Evolutionary conservation across 1,139 yeast species (phyloP).

Genomic region (Zygoascus meyerae): DNA sequence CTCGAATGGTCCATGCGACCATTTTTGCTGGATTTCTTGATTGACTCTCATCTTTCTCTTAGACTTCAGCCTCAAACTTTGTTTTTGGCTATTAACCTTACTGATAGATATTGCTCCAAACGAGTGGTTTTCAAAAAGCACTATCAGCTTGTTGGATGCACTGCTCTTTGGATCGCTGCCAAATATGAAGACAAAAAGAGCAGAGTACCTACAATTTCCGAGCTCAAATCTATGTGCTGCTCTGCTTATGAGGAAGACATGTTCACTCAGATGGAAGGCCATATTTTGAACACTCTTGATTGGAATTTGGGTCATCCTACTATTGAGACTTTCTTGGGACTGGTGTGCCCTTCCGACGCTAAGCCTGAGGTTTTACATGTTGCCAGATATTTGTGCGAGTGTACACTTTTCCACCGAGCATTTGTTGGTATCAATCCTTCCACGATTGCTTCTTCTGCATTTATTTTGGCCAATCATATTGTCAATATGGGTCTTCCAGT

Average conservation of each 20-base stretch:
- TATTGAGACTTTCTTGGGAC: constrained; percentile 34
- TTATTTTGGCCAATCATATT: constrained; percentile 66
- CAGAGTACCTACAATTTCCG: constrained; percentile 75
- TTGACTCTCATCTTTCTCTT: constrained; percentile 77
- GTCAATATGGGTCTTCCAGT: constrained; percentile 34
- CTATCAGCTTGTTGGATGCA: constrained; percentile 87
- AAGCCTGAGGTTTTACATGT: constrained; percentile 29
- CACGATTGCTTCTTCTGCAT: constrained; percentile 61
- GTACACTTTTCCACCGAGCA: constrained; percentile 64
- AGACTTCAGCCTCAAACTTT: constrained; percentile 77
- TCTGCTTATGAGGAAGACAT: constrained; percentile 86
- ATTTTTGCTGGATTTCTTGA: constrained; percentile 69
- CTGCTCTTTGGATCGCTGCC: constrained; percentile 93
- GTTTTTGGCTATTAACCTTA: constrained; percentile 71
- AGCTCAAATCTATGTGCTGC: constrained; percentile 74
- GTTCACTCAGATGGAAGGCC: constrained; percentile 96
- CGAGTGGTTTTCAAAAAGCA: constrained; percentile 89
- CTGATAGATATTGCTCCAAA: constrained; percentile 89
- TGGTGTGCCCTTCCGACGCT: constrained; percentile 24
- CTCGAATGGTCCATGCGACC: constrained; percentile 94
- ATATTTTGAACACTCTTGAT: constrained; percentile 74
- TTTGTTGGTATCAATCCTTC: constrained; percentile 60
- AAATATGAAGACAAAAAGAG: constrained; percentile 90
- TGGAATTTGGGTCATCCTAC: constrained; percentile 74
- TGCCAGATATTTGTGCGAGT: constrained; percentile 69